These are phyloP conservation scores for Cyanidioschyzon merolae DNA, from an alignment of 23 red algal species.

Conservation along the genomic window DNA sequence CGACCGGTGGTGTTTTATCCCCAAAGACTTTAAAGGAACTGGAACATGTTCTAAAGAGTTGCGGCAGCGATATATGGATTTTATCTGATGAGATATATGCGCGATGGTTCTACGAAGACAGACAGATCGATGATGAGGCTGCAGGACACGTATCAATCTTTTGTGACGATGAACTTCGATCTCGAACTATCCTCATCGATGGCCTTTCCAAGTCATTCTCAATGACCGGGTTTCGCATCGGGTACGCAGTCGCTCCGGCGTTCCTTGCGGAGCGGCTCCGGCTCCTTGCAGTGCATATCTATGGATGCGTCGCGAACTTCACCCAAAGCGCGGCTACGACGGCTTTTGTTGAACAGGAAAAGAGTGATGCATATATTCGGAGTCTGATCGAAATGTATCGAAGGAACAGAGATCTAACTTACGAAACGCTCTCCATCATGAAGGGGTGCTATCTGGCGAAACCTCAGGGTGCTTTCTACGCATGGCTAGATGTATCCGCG, in stretches of 20 bases:
- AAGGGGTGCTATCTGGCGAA: conserved; percentile 37
- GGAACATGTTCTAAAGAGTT: conserved; percentile 28
- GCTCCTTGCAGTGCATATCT: conserved; percentile 55
- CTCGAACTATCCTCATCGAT: conserved; percentile 77
- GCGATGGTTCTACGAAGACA: conserved; percentile 33
- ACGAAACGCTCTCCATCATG: conserved; percentile 49
- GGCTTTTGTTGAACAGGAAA: conserved; percentile 34
- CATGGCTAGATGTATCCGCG: conserved; percentile 52
- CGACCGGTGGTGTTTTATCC: conserved; percentile 61
- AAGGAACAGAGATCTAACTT: conserved; percentile 55
- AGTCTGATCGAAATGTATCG: conserved; percentile 43
- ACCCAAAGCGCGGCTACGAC: conserved; percentile 66
- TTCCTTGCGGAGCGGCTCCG: conserved; percentile 51
- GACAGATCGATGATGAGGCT: not conserved
- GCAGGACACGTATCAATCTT: conserved; percentile 25
- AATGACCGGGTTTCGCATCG: conserved; percentile 94
- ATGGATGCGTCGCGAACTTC: conserved; percentile 83
- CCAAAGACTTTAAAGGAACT: conserved; percentile 1
- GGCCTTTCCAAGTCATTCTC: conserved; percentile 92
- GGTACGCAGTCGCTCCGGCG: conserved; percentile 67
- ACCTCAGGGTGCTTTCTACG: conserved; percentile 91
- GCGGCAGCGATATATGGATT: conserved; percentile 42
- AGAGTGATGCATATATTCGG: conserved; percentile 25
- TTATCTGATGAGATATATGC: conserved; percentile 88
- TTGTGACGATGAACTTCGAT: conserved; percentile 38